Conservation (phyloP, 306 rosid species). For the Vicia villosa region DNA sequence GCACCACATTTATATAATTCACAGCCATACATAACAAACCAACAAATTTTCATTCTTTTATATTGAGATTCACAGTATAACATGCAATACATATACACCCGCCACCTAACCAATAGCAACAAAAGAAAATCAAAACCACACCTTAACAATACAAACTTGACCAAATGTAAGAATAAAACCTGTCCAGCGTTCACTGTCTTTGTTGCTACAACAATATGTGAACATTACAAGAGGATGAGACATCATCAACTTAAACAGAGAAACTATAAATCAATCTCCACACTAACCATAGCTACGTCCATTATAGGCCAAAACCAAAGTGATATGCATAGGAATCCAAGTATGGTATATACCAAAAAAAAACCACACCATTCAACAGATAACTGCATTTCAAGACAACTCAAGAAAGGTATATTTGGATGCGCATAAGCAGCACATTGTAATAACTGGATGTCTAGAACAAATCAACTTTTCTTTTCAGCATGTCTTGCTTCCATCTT, state of each 20-base stretch:
- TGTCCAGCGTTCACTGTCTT: constrained; percentile 55
- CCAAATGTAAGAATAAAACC: constrained; percentile 69
- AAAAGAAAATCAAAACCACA: constrained; percentile 30
- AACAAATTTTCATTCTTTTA: constrained; percentile 60
- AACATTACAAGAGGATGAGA: constrained; percentile 57
- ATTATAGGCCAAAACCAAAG: constrained; percentile 53
- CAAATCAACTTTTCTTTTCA: constrained; percentile 82
- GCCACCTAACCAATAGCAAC: constrained; percentile 50
- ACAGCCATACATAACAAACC: constrained; percentile 46
- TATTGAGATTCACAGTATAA: constrained; percentile 53
- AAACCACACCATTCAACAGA: constrained; percentile 59
- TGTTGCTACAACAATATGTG: constrained; percentile 53
- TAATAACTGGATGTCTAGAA: constrained; percentile 52
- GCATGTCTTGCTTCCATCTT: constrained; percentile 99
- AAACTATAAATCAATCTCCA: constrained; percentile 65
- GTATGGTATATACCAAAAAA: constrained; percentile 50
- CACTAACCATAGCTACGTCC: constrained; percentile 59
- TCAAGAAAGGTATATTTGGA: constrained; percentile 42
- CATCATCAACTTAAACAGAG: constrained; percentile 48
- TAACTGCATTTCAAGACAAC: constrained; percentile 50
- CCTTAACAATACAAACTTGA: constrained; percentile 53
- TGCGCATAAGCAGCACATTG: constrained; percentile 43
- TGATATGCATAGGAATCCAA: constrained; percentile 50
- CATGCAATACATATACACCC: constrained; percentile 71
- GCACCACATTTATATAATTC: background rate